A percentile compares a stretch with the other conserved stretches of the same genome.
phyloP scores from a whole-genome alignment of 2,329 filamentous ascomycete genomes.

The Apiospora marii region DNA sequence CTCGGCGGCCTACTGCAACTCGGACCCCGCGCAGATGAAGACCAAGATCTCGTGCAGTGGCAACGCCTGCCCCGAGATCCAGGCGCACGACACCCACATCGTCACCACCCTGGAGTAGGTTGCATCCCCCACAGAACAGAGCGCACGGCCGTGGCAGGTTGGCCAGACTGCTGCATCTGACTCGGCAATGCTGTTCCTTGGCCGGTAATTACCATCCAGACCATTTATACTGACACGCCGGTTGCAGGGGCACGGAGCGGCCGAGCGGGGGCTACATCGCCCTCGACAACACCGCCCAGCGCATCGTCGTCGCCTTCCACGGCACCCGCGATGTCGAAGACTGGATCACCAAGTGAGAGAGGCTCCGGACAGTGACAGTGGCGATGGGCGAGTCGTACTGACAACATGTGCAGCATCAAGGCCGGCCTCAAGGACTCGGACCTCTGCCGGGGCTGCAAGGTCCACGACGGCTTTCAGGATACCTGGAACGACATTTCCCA shows the following conservation, averaged over 20 bases:
- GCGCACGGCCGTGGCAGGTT: background rate
- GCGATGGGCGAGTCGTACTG: background rate
- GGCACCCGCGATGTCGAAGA: slow-evolving; percentile 30
- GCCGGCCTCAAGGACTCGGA: slow-evolving; percentile 28
- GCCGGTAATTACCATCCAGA: too few relatives aligned
- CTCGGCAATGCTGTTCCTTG: too few relatives aligned
- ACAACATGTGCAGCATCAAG: background rate
- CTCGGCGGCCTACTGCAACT: slow-evolving; percentile 37
- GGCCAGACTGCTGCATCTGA: too few relatives aligned
- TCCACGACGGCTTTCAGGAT: slow-evolving; percentile 38
- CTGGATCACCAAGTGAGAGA: slow-evolving; percentile 30
- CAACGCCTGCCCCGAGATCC: slow-evolving; percentile 32
- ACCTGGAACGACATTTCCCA: slow-evolving; percentile 30
- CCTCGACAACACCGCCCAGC: slow-evolving; percentile 32
- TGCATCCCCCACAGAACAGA: background rate
- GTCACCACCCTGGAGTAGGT: slow-evolving; percentile 30
- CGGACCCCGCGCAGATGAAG: slow-evolving; percentile 27
- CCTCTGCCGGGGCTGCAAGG: slow-evolving; percentile 32
- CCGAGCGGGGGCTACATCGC: slow-evolving; percentile 34
- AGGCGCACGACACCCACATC: slow-evolving; percentile 29
- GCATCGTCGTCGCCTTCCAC: slow-evolving; percentile 34
- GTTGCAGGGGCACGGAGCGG: slow-evolving; percentile 22
- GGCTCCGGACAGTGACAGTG: background rate
- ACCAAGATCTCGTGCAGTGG: slow-evolving; percentile 30
- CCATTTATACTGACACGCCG: background rate